Conservation (phyloP, 495 filamentous ascomycete species). For the Lasiosphaeria miniovina region DNA sequence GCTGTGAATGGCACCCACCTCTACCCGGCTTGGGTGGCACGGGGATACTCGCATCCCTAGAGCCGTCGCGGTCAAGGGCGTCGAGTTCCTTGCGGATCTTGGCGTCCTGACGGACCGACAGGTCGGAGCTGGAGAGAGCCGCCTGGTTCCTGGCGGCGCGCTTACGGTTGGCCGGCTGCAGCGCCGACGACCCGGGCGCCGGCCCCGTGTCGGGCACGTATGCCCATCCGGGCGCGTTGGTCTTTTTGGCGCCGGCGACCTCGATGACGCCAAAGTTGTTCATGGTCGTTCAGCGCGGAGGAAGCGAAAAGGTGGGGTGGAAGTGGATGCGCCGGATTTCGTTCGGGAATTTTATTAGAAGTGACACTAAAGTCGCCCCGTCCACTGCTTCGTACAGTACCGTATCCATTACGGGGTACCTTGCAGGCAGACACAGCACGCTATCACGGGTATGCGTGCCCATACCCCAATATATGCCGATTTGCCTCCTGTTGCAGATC, state of each 20-base stretch:
- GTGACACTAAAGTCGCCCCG: no score
- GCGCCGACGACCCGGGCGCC: constrained; percentile 53
- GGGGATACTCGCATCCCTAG: constrained; percentile 65
- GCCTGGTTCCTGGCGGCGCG: constrained; percentile 60
- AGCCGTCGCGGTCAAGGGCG: constrained; percentile 76
- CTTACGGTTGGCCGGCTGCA: constrained; percentile 50
- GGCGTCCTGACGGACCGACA: constrained; percentile 64
- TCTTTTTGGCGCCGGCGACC: constrained; percentile 64
- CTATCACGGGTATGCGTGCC: no score
- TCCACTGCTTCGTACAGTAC: no score
- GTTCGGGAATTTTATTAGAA: no score
- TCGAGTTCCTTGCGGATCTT: constrained; percentile 74
- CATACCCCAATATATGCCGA: no score
- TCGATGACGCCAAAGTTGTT: constrained; percentile 68
- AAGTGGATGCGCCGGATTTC: no score
- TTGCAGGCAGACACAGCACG: no score
- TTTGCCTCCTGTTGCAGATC: no score
- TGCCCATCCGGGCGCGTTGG: constrained; percentile 76
- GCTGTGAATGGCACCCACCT: constrained; percentile 14
- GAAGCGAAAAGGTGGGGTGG: constrained; percentile 2
- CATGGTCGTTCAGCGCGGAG: constrained; percentile 28
- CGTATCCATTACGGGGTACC: neutral
- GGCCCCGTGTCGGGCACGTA: constrained; percentile 78
- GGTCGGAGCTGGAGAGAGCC: constrained; percentile 58
- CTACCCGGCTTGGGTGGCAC: constrained; percentile 47